These are phyloP conservation scores for Glycine soja DNA, from an alignment of 306 rosid genomes.

Conservation along the genomic window DNA sequence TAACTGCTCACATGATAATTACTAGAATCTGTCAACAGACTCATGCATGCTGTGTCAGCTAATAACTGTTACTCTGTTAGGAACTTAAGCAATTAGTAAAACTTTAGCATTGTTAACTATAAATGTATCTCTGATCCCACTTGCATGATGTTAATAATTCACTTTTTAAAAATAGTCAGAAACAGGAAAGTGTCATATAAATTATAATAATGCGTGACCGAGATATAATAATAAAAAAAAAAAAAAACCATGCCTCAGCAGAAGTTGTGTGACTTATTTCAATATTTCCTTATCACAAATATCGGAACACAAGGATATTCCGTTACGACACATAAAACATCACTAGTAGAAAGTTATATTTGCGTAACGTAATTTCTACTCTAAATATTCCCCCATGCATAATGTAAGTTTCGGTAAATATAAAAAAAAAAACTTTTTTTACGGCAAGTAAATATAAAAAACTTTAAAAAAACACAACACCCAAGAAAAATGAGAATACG, in stretches of 20 bases:
- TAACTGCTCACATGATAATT: not conserved
- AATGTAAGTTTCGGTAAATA: not conserved
- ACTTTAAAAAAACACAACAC: too few relatives aligned
- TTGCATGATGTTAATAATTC: not conserved
- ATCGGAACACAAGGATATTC: constrained; percentile 11
- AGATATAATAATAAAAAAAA: not conserved
- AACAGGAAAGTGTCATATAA: not conserved
- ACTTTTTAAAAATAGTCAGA: not conserved
- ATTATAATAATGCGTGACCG: not conserved
- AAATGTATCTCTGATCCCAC: not conserved
- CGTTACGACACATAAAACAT: not conserved
- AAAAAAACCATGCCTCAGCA: constrained; percentile 36
- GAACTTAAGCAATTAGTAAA: too few relatives aligned
- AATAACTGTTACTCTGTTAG: not conserved
- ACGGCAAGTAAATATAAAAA: too few relatives aligned
- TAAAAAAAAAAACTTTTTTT: not conserved
- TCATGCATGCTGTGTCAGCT: not conserved
- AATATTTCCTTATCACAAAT: not conserved
- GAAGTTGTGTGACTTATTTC: constrained; percentile 32
- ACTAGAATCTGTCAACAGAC: not conserved
- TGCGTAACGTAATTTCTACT: not conserved
- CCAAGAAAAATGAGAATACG: not conserved
- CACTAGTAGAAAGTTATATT: not conserved
- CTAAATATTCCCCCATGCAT: not conserved
- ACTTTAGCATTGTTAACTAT: not conserved